Evolutionary conservation across 1,284 basidiomycete species (phyloP).

Genomic region (Exobasidium cylindrosporum): DNA sequence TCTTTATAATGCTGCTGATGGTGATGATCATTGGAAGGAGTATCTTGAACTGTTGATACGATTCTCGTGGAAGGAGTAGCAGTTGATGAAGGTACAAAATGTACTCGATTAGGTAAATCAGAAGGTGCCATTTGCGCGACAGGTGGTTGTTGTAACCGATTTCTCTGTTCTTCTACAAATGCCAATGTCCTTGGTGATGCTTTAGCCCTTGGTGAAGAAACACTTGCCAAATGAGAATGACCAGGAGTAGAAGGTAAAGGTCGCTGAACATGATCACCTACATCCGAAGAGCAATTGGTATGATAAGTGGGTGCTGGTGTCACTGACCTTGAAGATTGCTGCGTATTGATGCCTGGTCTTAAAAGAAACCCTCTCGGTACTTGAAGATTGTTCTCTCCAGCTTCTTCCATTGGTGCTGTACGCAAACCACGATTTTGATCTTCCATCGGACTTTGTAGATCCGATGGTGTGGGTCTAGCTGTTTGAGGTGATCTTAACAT

Average conservation of each 20-base stretch:
- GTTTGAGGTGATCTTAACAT: constrained; percentile 1
- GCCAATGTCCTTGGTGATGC: not conserved
- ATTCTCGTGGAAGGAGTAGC: not conserved
- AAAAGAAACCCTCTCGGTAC: not conserved
- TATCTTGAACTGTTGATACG: not conserved
- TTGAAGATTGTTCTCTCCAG: not conserved
- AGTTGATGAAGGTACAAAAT: not conserved
- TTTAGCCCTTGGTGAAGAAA: not conserved
- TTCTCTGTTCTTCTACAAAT: not conserved
- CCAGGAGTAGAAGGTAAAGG: not conserved
- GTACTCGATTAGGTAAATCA: not conserved
- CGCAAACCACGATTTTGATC: not conserved
- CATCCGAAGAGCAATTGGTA: not conserved
- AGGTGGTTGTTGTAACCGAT: not conserved
- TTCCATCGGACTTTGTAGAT: not conserved
- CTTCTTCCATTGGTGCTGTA: not conserved
- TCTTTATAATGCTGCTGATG: not conserved
- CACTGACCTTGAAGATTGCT: not conserved
- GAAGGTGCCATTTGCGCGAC: not conserved
- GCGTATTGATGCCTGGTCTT: not conserved
- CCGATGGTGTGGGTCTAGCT: not conserved
- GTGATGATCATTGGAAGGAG: not conserved
- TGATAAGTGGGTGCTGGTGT: not conserved
- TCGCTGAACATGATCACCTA: not conserved
- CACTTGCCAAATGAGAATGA: not conserved